phyloP scores from a whole-genome alignment of 2,329 filamentous ascomycete genomes.

The Cladosporium colombiae region DNA sequence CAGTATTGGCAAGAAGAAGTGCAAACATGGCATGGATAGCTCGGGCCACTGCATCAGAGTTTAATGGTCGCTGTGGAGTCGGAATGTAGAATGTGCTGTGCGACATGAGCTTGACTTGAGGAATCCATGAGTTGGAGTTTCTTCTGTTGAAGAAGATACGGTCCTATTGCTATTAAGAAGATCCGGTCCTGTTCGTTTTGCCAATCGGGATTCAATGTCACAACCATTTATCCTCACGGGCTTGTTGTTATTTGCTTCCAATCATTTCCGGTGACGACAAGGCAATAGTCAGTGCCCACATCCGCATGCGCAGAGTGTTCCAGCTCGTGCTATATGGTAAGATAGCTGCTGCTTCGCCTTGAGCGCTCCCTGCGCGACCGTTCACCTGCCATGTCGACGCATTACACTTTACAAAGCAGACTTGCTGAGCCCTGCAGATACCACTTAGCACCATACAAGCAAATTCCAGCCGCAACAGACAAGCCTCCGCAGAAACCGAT shows the following conservation, averaged over 20 bases:
- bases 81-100: background rate
- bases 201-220: too few species aligned
- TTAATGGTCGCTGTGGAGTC: background rate
- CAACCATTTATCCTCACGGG: too few species aligned
- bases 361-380: background rate
- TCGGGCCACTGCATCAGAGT: background rate
- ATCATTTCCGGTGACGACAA: background rate
- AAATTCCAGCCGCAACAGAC: slow-evolving; percentile 6
- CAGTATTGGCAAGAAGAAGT: slow-evolving; percentile 2
- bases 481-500: slow-evolving; percentile 13
- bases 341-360: background rate
- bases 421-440: background rate
- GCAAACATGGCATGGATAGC: background rate
- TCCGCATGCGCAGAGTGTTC: too few species aligned
- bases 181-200: too few species aligned
- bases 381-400: background rate
- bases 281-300: background rate
- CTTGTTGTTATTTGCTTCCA: too few species aligned
- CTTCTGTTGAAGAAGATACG: too few species aligned
- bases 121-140: too few species aligned
- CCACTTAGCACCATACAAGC: slow-evolving; percentile 10
- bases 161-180: too few species aligned
- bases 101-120: background rate
- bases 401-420: background rate
- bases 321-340: background rate